phyloP scores from a whole-genome alignment of 352 stramenopile species.

The Globisporangium emineosum region DNA sequence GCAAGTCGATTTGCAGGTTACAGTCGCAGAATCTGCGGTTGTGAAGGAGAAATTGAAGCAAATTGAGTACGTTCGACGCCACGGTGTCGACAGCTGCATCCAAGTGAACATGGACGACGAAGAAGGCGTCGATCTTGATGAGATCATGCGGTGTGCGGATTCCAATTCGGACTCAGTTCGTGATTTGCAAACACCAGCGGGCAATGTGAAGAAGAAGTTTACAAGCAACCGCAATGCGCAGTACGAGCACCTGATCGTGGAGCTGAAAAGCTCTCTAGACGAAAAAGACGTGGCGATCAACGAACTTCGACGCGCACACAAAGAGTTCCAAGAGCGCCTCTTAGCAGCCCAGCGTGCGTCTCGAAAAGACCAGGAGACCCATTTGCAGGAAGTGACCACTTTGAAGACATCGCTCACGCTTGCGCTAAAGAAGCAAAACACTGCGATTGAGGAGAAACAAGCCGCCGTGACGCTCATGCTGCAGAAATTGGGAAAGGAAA shows the following conservation, averaged over 20 bases:
- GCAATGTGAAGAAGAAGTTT: background rate
- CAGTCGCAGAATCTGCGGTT: conserved; percentile 22
- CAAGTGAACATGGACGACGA: conserved; percentile 57
- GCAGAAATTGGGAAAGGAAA: conserved; percentile 27
- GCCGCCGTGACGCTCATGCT: conserved; percentile 42
- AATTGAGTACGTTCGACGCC: conserved; percentile 28
- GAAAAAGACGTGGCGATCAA: conserved; percentile 41
- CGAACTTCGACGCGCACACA: conserved; percentile 30
- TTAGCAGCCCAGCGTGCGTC: conserved; percentile 31
- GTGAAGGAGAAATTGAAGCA: conserved; percentile 39
- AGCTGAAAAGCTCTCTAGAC: conserved; percentile 51
- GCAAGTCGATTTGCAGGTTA: conserved; percentile 38
- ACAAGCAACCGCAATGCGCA: conserved; percentile 30
- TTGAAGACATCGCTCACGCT: conserved; percentile 44
- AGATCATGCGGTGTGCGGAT: conserved; percentile 33
- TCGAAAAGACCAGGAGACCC: conserved; percentile 40
- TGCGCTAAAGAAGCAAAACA: conserved; percentile 40
- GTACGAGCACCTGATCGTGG: conserved; percentile 67
- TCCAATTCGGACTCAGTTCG: background rate
- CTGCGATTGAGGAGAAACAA: conserved; percentile 59
- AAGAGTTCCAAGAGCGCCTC: conserved; percentile 33
- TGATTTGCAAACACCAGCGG: conserved; percentile 3
- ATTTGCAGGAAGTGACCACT: conserved; percentile 36
- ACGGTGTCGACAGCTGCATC: conserved; percentile 30
- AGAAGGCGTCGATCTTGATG: conserved; percentile 44